These are phyloP conservation scores for Raphanus sativus DNA, from an alignment of 345 rosid genomes.

Conservation along the genomic window DNA sequence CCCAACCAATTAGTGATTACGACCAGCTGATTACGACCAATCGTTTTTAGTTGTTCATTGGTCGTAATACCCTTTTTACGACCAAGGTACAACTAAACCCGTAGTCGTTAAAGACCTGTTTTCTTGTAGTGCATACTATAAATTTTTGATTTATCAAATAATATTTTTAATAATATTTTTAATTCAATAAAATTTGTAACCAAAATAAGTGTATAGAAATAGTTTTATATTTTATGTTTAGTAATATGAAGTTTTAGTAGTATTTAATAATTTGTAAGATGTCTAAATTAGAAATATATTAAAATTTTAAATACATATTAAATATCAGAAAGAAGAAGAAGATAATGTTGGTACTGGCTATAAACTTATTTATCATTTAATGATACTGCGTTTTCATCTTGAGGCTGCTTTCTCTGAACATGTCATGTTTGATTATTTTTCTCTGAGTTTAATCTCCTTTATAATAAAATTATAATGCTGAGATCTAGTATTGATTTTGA, in stretches of 20 bases:
- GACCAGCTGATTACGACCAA: too few species aligned
- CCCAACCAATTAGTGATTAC: too few species aligned
- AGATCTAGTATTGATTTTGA: background rate
- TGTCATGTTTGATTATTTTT: background rate
- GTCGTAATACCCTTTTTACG: too few species aligned
- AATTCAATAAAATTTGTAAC: background rate
- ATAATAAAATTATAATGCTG: background rate
- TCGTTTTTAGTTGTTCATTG: too few species aligned
- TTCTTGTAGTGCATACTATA: too few species aligned
- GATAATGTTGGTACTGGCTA: background rate
- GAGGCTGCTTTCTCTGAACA: background rate
- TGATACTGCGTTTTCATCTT: background rate
- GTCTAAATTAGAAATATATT: background rate
- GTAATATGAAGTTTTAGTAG: background rate
- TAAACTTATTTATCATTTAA: background rate
- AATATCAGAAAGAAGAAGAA: background rate
- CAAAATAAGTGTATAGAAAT: background rate
- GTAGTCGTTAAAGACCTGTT: too few species aligned
- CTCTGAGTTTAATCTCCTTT: background rate
- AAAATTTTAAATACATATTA: background rate
- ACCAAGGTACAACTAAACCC: too few species aligned
- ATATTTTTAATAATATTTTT: background rate
- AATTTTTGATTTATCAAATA: background rate
- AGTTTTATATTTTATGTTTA: background rate
- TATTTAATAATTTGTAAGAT: background rate